Evolutionary conservation across 371 early-diverging fungal genomes (phyloP).

Genomic region (Homolaphlyctis polyrhiza): DNA sequence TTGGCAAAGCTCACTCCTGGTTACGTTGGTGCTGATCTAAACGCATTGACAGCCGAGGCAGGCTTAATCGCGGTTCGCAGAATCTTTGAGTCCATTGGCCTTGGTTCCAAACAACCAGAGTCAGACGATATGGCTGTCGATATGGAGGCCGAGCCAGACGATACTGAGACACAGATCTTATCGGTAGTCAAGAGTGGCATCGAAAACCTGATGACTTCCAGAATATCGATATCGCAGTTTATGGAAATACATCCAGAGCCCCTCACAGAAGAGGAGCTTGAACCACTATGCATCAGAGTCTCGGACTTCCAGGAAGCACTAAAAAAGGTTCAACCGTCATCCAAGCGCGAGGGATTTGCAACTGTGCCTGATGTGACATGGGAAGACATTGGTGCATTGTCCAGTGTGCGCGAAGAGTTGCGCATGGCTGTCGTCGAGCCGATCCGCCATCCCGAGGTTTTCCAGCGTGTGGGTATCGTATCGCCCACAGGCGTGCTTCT

Average conservation of each 20-base stretch:
- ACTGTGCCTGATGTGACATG: slow-evolving; percentile 93
- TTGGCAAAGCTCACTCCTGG: slow-evolving; percentile 97
- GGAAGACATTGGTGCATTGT: slow-evolving; percentile 94
- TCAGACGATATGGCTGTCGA: neutral
- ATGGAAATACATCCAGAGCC: slow-evolving; percentile 34
- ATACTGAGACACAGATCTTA: too few species aligned
- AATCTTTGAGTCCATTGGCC: slow-evolving; percentile 63
- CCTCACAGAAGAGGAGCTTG: slow-evolving; percentile 76
- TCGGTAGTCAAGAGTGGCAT: neutral
- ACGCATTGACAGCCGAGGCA: slow-evolving; percentile 94
- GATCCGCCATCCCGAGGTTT: slow-evolving; percentile 89
- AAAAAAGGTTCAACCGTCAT: slow-evolving; percentile 91
- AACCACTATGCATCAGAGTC: slow-evolving; percentile 73
- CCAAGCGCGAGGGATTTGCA: slow-evolving; percentile 98
- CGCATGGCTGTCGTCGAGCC: slow-evolving; percentile 97
- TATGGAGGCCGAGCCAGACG: neutral
- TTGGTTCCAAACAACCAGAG: neutral
- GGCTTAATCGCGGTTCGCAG: slow-evolving; percentile 93
- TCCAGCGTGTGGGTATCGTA: slow-evolving; percentile 87
- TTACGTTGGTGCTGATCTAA: slow-evolving; percentile 98
- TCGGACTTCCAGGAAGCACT: slow-evolving; percentile 90
- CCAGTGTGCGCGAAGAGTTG: slow-evolving; percentile 83
- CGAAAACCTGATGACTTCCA: neutral
- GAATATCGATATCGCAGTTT: slow-evolving; percentile 9
- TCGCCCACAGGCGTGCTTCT: slow-evolving; percentile 94